Evolutionary conservation across 202 grass and related monocot species (phyloP), one percentile per base, ranked within the genome.

Genomic region (Dendrocalamus latiflorus): DNA sequence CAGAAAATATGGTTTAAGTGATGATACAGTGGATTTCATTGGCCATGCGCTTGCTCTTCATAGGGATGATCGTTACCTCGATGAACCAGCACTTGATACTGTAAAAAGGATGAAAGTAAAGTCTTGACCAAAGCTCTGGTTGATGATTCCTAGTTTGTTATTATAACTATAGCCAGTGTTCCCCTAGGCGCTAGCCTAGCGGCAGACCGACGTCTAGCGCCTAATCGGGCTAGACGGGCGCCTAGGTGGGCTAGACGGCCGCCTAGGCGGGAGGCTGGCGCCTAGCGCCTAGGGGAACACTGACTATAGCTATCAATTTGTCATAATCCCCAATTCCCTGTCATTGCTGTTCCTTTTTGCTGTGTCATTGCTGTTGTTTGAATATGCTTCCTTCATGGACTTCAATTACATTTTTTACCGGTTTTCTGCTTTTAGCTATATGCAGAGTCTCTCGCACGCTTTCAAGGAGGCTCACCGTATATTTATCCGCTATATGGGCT

Each of bases 401-500:
- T 77, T 77, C 37, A 64, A 10, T 74, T 77, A 74, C 55, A 50
- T 66, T 83, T 73, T 83, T 73, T 60, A 55, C 45, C 8, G 43
- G 12, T 69, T 70, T 28, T 90, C 34, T 84, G 64, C 51, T 81
- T 82, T 69, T 77, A 94, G 91, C 86, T 97, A 68, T 94, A 97
- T 78, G 38, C 89, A 21, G 91, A 97, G 83, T 97, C 91, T 78
- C 76, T 97, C 60, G 89, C 85, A n/a, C 85, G 91, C 70, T 97
- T 97, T 76, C 89, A 97, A 94, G 91, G 91, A 82, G 89, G 87
- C 6, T 97, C 94, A 21, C 94, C 91, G 0, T 97, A 97, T 79
- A 93, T 97, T 75, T 97, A 97, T 78, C 94, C 94, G 4, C 88
- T 97, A 47, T 97, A 97, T 42, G 94, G 94, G 26, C 53, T 97